Evolutionary conservation across 1,284 basidiomycete species (phyloP), one percentile per base, ranked within the genome.

Genomic region (Butyriboletus appendiculatus): DNA sequence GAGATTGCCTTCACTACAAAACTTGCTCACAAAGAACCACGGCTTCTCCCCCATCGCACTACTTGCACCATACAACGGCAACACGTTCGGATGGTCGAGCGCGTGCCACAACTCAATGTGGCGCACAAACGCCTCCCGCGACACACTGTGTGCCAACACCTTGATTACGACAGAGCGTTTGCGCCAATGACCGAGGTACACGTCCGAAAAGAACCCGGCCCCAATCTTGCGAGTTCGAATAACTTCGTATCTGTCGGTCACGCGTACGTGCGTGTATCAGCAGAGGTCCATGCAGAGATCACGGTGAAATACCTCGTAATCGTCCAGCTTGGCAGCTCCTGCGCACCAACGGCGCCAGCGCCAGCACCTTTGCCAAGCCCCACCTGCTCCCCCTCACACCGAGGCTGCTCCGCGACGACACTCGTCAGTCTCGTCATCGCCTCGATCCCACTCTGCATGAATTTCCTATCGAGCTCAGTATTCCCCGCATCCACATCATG

Each of bases 21-120:
- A 89, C 45, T 85, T 84, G 60, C 81, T 83, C 46, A 92, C 85
- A 45, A 87, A 76, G 72, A 86, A 86, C 82, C 83, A 88, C 10
- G 85, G 85, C 10, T 79, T 77, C 40, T 82, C 81, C 1, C 79
- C 78, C 56, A 72, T 43, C 1, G 82, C 75, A 57, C 80, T 83
- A 39, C 82, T 85, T 28, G 85, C 86, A 1, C 86, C 86, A 57
- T 76, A 80, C 48, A 87, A 62, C 58, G 76, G 73, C 41, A 85
- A 68, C 3, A 86, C 80, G 53, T 83, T 77, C 16, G 75, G 72
- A 59, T 85, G 84, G 41, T 71, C 68, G 20, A 85, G 71, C 2
- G 62, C 69, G 42, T 77, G 75, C 83, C 84, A 85, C 20, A 80
- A 75, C 35, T 72, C 71, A 22, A 81, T 75, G 58, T 84, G 78